Conservation (phyloP, 331 rosid species). For the Pyrus hybrid region DNA sequence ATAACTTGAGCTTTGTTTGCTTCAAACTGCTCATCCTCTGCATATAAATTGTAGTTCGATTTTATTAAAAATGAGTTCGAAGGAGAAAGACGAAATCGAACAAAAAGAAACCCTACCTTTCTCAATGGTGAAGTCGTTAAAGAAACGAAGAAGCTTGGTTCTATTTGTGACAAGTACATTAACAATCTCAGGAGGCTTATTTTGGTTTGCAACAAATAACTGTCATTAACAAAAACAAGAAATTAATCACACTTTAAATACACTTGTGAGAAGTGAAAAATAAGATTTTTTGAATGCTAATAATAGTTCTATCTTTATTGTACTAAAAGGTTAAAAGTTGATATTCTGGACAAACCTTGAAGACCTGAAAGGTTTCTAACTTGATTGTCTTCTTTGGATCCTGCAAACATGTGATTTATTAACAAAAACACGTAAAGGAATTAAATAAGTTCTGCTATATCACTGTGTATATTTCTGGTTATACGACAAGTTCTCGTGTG, state of each 20-base stretch:
- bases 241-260: not conserved
- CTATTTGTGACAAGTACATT: constrained; percentile 49
- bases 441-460: not conserved
- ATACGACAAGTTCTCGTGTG: not conserved
- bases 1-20: constrained; percentile 46
- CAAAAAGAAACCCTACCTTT: constrained; percentile 35
- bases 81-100: not conserved
- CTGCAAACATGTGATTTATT: constrained; percentile 20
- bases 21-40: constrained; percentile 54
- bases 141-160: constrained; percentile 61
- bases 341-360: constrained; percentile 38
- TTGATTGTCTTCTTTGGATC: constrained; percentile 67
- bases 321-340: not conserved
- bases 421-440: not conserved
- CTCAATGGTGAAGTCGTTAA: constrained; percentile 37
- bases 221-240: constrained; percentile 11
- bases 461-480: no score
- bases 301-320: no score
- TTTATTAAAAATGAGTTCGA: not conserved
- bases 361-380: constrained; percentile 58
- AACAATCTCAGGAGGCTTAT: constrained; percentile 58
- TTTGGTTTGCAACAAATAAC: constrained; percentile 70
- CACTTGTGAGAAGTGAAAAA: no score
- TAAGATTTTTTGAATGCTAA: no score
- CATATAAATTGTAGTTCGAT: not conserved